Base-by-base conservation (phyloP, 169 alveolate genomes). In the Babesia ovis region DNA sequence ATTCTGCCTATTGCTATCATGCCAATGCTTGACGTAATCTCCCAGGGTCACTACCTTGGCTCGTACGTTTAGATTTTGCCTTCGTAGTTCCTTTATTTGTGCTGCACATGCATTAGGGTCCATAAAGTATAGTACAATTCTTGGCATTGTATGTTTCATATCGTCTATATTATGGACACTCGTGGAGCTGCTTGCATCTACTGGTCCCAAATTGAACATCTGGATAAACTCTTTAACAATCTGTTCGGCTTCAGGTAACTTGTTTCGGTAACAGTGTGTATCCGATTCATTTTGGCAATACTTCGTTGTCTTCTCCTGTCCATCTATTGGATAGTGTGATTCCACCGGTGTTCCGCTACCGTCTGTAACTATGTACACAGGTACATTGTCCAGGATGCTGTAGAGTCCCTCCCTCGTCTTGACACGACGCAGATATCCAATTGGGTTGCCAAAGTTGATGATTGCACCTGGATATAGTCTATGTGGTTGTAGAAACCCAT, bases 61-160 rank as follows among this genome's bases (percentile, higher is more conserved):
- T n/a, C 31, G 37, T 14, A 67, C 86, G 8, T 67, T 58, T 57
- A 55, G 34, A 12, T 60, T 68, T 62, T 77, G 86, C 27, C 69
- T 23, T 12, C 73, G 45, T 41, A 77, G 66, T 69, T 77, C 86
- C 57, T 22, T 20, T 18, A 77, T 56, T 18, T 77, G 80, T 11
- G 76, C 80, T 16, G 66, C 62, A 43, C 86, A 77, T 14, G 86
- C 86, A 48, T 59, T 77, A 6, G 79, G 79, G 42, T 77, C 86
- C 68, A 61, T 45, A 43, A 72, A 72, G 34, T 72, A 61, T 1
- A 72, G 54, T 50, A 51, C 32, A 45, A 68, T 60, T 12, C 12
- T n/a, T 14, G 79, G 79, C 46, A 68, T 51, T 25, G 37, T 25
- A 4, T 54, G 59, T 4, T 34, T 41, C 32, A 68, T 29, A 8